Conservation (phyloP, 2,329 filamentous ascomycete genomes). For the Penicillium sp. region DNA sequence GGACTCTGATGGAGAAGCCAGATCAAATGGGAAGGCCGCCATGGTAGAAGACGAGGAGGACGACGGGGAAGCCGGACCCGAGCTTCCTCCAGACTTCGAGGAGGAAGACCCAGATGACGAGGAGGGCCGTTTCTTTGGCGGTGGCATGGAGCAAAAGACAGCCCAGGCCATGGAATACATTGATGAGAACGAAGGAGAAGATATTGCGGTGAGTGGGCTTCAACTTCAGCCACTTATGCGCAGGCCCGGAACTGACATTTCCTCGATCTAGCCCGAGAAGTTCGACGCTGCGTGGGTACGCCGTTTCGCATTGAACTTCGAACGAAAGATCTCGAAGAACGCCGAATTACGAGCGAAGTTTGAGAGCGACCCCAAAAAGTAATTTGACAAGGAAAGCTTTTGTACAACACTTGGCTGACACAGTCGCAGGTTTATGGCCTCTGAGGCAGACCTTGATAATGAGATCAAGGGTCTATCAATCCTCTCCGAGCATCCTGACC, state of each 20-base stretch:
- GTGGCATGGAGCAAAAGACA: slow-evolving; percentile 80
- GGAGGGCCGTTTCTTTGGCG: slow-evolving; percentile 93
- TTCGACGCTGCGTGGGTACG: slow-evolving; percentile 84
- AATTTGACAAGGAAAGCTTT: slow-evolving; percentile 16
- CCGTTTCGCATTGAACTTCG: slow-evolving; percentile 77
- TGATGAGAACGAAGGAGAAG: slow-evolving; percentile 64
- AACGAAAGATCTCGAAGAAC: slow-evolving; percentile 89
- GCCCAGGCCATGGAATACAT: slow-evolving; percentile 85
- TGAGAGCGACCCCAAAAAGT: slow-evolving; percentile 76
- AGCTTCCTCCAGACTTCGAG: slow-evolving; percentile 58
- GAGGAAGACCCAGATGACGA: slow-evolving; percentile 72
- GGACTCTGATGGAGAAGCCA: slow-evolving; percentile 51
- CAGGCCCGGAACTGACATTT: slow-evolving; percentile 22
- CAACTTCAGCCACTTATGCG: background rate
- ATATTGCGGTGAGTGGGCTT: slow-evolving; percentile 40
- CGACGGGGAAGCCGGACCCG: slow-evolving; percentile 53
- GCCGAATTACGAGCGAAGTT: slow-evolving; percentile 84
- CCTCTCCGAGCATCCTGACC: slow-evolving; percentile 78
- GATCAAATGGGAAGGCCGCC: slow-evolving; percentile 47
- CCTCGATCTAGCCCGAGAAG: slow-evolving; percentile 60
- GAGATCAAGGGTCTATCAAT: slow-evolving; percentile 86
- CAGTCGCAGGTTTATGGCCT: slow-evolving; percentile 64
- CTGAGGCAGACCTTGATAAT: slow-evolving; percentile 85
- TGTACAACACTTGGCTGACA: slow-evolving; percentile 19
- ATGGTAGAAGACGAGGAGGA: slow-evolving; percentile 51